These are phyloP conservation scores for Knoxdaviesia capensis DNA, from an alignment of 2,329 filamentous ascomycete genomes.

Conservation along the genomic window DNA sequence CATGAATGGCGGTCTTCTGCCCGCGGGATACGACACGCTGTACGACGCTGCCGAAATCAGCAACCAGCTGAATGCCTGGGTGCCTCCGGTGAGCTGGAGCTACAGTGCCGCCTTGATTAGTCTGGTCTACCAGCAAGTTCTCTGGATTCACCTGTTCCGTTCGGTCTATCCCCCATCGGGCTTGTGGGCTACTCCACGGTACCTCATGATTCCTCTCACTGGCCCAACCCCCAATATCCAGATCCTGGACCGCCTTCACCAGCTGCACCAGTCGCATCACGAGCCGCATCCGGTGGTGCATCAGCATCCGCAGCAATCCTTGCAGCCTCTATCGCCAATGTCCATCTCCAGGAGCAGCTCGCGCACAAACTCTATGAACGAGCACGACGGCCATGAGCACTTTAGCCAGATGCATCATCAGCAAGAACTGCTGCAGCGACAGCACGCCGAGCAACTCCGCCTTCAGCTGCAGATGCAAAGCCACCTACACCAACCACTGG, in stretches of 20 bases:
- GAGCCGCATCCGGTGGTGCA: too few species aligned
- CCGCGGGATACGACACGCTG: conserved; percentile 51
- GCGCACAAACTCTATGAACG: conserved; percentile 19
- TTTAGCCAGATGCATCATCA: not conserved
- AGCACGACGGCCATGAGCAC: conserved; percentile 10
- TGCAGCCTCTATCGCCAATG: too few species aligned
- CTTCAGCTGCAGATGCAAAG: too few species aligned
- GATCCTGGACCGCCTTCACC: conserved; percentile 8
- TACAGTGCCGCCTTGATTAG: conserved; percentile 36
- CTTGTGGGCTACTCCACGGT: too few species aligned
- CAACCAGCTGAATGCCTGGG: conserved; percentile 53
- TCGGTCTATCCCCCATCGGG: conserved; percentile 34
- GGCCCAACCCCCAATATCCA: conserved; percentile 7
- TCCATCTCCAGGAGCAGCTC: conserved; percentile 2
- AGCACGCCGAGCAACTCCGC: not conserved
- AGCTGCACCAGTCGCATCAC: too few species aligned
- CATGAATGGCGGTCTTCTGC: conserved; percentile 16
- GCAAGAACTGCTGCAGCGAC: conserved; percentile 4
- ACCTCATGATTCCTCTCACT: not conserved
- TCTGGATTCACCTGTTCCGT: conserved; percentile 43
- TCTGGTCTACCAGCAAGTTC: conserved; percentile 42
- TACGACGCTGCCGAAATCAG: conserved; percentile 61
- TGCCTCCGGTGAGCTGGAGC: conserved; percentile 36
- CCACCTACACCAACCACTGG: too few species aligned
- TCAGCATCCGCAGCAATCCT: too few species aligned